phyloP scores from a whole-genome alignment of 805 yeast genomes.

The Saccharomycopsis malanga region DNA sequence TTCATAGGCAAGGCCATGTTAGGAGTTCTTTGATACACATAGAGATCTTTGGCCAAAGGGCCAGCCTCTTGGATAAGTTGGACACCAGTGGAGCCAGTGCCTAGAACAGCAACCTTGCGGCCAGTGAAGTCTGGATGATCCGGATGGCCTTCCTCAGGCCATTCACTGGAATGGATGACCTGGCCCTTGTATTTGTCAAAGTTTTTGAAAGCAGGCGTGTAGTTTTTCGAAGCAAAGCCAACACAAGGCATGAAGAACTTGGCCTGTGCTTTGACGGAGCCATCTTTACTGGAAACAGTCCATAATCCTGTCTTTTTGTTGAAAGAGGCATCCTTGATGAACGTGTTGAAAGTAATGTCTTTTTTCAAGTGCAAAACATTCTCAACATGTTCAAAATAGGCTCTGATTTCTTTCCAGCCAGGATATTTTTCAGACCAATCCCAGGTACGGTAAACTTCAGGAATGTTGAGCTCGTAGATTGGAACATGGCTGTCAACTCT shows the following conservation, averaged over 20 bases:
- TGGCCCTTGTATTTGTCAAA: conserved; percentile 21
- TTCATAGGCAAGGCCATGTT: conserved; percentile 24
- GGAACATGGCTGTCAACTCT: conserved; percentile 29
- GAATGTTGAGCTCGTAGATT: conserved; percentile 25
- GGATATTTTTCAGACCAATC: conserved; percentile 27
- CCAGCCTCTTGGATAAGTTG: conserved; percentile 24
- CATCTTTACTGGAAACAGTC: conserved; percentile 23
- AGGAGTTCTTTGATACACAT: conserved; percentile 24
- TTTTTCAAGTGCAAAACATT: conserved; percentile 24
- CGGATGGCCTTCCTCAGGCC: conserved; percentile 19
- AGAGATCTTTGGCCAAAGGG: conserved; percentile 17
- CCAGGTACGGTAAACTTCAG: conserved; percentile 26
- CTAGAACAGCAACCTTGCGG: conserved; percentile 22
- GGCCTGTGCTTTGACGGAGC: conserved; percentile 17
- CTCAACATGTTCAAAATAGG: conserved; percentile 27
- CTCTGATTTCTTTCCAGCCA: conserved; percentile 25
- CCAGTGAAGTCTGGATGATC: conserved; percentile 17
- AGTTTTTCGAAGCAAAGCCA: conserved; percentile 26
- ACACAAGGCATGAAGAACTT: conserved; percentile 22
- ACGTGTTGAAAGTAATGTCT: conserved; percentile 25
- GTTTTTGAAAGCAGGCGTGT: conserved; percentile 25
- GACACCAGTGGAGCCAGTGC: conserved; percentile 27
- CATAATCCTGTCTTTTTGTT: conserved; percentile 24
- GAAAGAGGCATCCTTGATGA: conserved; percentile 23
- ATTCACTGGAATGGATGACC: conserved; percentile 21